Evolutionary conservation across 2,329 filamentous ascomycete species (phyloP).

Genomic region (Fusarium penzigii): DNA sequence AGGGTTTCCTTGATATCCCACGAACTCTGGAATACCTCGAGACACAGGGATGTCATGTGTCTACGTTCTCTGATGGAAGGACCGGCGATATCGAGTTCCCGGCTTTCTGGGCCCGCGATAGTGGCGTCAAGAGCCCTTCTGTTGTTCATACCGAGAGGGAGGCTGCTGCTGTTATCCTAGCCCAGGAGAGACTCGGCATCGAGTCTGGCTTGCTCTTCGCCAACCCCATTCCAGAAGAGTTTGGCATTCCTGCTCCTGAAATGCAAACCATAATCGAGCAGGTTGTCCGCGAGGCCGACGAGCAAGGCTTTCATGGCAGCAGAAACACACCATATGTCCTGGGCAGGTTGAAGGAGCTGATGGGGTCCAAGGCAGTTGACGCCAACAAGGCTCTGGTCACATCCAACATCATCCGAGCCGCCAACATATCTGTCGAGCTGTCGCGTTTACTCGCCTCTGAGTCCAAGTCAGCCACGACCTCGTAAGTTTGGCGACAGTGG

Average conservation of each 20-base stretch:
- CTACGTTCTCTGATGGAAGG: conserved; percentile 85
- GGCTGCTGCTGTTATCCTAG: conserved; percentile 85
- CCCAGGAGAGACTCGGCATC: conserved; percentile 71
- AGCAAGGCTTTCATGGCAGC: conserved; percentile 68
- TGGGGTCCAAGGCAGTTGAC: conserved; percentile 66
- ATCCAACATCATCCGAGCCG: conserved; percentile 55
- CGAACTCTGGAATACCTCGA: conserved; percentile 79
- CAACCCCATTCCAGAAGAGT: conserved; percentile 77
- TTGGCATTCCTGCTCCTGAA: conserved; percentile 68
- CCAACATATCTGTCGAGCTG: conserved; percentile 56
- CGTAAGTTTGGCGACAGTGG: conserved; percentile 37
- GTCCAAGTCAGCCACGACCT: conserved; percentile 30
- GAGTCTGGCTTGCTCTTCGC: conserved; percentile 83
- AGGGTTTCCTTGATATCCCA: conserved; percentile 92
- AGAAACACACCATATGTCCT: conserved; percentile 86
- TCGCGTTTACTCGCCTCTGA: conserved; percentile 43
- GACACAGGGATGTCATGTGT: conserved; percentile 76
- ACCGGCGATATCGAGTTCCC: conserved; percentile 77
- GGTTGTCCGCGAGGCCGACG: conserved; percentile 65
- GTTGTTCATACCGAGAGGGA: conserved; percentile 75
- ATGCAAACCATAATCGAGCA: conserved; percentile 70
- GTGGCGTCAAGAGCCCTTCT: conserved; percentile 76
- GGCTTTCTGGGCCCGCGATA: conserved; percentile 89
- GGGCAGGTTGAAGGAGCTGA: conserved; percentile 76
- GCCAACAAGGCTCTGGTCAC: conserved; percentile 70